Conservation (phyloP, 768 basidiomycete genomes). For the Trametes villosa region DNA sequence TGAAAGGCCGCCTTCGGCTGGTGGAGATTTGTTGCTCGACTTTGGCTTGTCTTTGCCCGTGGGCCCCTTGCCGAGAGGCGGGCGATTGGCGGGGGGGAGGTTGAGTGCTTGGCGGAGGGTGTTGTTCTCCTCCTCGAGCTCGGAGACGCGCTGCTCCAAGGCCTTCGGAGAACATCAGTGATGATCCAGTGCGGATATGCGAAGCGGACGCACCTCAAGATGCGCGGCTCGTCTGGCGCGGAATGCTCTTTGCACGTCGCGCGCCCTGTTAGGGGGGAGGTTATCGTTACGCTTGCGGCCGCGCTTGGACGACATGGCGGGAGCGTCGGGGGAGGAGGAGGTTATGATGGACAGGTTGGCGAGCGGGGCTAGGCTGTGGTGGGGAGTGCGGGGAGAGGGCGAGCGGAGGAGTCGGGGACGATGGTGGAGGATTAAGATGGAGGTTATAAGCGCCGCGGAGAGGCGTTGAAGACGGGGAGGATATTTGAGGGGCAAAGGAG, state of each 20-base stretch:
- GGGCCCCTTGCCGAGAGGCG: conserved; percentile 79
- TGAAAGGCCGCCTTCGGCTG: conserved; percentile 1
- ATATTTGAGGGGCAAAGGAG: conserved; percentile 24
- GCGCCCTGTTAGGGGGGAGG: conserved; percentile 78
- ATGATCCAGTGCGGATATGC: conserved; percentile 18
- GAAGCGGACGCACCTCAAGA: conserved; percentile 59
- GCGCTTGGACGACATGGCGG: conserved; percentile 79
- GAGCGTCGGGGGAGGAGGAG: conserved; percentile 7
- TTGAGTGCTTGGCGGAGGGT: conserved; percentile 72
- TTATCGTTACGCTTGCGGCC: conserved; percentile 85
- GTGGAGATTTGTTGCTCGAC: conserved; percentile 14
- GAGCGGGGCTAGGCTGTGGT: conserved; percentile 22
- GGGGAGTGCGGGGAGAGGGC: neutral
- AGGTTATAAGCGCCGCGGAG: conserved; percentile 33
- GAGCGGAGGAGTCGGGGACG: conserved; percentile 30
- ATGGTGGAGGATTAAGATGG: conserved; percentile 38
- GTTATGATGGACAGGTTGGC: conserved; percentile 5
- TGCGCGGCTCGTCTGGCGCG: conserved; percentile 88
- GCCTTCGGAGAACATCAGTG: conserved; percentile 51
- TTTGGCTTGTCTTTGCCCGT: conserved; percentile 86
- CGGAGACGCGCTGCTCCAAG: conserved; percentile 77
- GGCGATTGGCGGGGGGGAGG: conserved; percentile 73
- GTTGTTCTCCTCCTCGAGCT: conserved; percentile 84
- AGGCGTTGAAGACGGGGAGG: conserved; percentile 27
- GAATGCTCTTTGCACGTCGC: conserved; percentile 90